Evolutionary conservation across 495 filamentous ascomycete species (phyloP).

Genomic region (Lophiotrema nucula): DNA sequence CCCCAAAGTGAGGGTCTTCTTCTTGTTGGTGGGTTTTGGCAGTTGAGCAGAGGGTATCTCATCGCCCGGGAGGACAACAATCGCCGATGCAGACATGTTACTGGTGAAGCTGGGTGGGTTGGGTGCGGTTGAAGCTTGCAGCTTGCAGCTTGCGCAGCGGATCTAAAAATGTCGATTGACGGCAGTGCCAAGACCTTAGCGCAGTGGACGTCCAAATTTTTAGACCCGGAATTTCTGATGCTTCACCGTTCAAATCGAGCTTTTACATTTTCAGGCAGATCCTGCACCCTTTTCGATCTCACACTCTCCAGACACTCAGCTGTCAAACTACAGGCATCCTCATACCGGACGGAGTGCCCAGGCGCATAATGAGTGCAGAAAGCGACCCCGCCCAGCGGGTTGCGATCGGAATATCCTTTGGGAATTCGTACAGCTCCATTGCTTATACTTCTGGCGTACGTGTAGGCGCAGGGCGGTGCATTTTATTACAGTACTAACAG

Average conservation of each 20-base stretch:
- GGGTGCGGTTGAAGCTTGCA: no score
- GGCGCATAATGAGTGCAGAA: constrained; percentile 55
- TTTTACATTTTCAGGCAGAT: no score
- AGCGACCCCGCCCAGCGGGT: constrained; percentile 54
- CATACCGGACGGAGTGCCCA: no score
- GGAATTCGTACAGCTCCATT: constrained; percentile 97
- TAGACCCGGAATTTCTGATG: no score
- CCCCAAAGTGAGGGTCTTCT: constrained; percentile 74
- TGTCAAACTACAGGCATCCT: no score
- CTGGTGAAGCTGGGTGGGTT: background rate
- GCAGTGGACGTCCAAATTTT: no score
- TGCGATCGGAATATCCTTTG: constrained; percentile 95
- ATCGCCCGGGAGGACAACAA: constrained; percentile 79
- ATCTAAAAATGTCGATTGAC: no score
- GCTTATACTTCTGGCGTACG: constrained; percentile 71
- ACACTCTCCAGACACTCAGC: no score
- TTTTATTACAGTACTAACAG: background rate
- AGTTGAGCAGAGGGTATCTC: constrained; percentile 58
- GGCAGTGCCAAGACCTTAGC: no score
- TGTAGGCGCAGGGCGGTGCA: constrained; percentile 3
- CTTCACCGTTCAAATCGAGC: no score
- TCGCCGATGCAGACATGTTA: constrained; percentile 41
- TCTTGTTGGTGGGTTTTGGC: constrained; percentile 60
- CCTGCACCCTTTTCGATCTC: no score
- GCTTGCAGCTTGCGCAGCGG: no score